A percentile compares a stretch with the other conserved stretches of the same genome.
Evolutionary conservation across 1,284 basidiomycete species (phyloP).

Genomic region (Marasmius tenuissimus): DNA sequence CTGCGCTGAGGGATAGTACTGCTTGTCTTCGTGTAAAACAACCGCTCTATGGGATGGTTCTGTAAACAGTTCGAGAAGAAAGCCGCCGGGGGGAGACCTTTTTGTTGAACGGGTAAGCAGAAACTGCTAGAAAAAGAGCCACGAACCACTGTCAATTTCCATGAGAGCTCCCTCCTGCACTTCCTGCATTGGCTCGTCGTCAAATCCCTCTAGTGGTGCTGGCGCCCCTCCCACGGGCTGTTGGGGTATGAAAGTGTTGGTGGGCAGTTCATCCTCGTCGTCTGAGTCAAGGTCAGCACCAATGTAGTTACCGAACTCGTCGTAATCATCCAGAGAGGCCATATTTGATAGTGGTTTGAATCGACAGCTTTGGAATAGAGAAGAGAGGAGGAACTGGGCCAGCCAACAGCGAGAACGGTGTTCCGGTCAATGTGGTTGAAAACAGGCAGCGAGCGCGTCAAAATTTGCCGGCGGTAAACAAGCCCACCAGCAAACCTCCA

Average conservation of each 20-base stretch:
- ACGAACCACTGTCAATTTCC: constrained; percentile 75
- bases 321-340: constrained; percentile 85
- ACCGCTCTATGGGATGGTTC: constrained; percentile 84
- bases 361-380: background rate
- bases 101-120: background rate
- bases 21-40: constrained; percentile 95
- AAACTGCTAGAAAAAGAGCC: constrained; percentile 9
- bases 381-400: background rate
- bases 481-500: constrained; percentile 10
- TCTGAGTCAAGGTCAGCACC: constrained; percentile 91
- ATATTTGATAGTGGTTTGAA: constrained; percentile 34
- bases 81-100: background rate
- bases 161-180: constrained; percentile 65
- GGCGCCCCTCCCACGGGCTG: constrained; percentile 33
- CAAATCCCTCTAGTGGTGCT: constrained; percentile 74
- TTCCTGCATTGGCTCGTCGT: constrained; percentile 56
- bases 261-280: constrained; percentile 67
- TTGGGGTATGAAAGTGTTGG: constrained; percentile 44
- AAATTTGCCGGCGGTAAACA: background rate
- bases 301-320: constrained; percentile 95
- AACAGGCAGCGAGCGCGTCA: background rate
- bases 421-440: background rate
- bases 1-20: constrained; percentile 92
- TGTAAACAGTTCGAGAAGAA: constrained; percentile 23
- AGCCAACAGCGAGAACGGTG: background rate